Base-by-base conservation (phyloP, 495 filamentous ascomycete genomes). In the Xylaria acuta region DNA sequence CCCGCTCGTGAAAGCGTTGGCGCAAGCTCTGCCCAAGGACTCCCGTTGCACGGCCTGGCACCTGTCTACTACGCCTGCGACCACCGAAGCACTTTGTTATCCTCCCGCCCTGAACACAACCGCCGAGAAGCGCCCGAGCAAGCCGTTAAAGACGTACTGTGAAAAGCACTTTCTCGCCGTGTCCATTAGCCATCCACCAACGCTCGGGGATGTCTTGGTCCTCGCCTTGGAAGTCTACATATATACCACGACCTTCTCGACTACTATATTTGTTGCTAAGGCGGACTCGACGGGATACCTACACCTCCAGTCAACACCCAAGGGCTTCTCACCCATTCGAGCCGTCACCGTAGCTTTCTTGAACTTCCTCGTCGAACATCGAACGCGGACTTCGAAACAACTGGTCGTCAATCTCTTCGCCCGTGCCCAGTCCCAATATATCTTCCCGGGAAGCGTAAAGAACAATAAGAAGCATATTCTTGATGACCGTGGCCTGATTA, bases 221-320 rank as follows among this genome's bases (percentile, higher is more conserved):
- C 80, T 90, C 5, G 84, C 85, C 69, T 67, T 91, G 12, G 86
- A 90, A 71, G 79, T 92, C 27, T 83, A 91, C 69, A 87, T 97
- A 63, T 90, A 91, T 74, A 90, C 92, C 27, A 97, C 93, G 41
- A 88, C 88, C 72, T 88, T 89, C 81, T 87, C 92, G 41, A 97
- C 92, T 5, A 97, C 91, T 45, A 87, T 98, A 43, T 99, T 98
- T 81, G 91, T 99, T 47, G 94, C 94, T 69, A 99, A 99, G 82
- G 96, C 96, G 62, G 96, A 99, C 81, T 97, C 95, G 20, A 97
- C 95, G 2, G 96, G 96, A 59, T 95, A 93, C 75, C 82, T 97
- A 34, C 85, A 92, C 76, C 83, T 91, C 0, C 86, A 94, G 47
- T 81, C 87, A 38, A 78, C 91, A 1, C 84, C 87, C 3, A 83